Evolutionary conservation across 441 rosid genomes (phyloP).

Genomic region (Bocquillonia castaneifolia): DNA sequence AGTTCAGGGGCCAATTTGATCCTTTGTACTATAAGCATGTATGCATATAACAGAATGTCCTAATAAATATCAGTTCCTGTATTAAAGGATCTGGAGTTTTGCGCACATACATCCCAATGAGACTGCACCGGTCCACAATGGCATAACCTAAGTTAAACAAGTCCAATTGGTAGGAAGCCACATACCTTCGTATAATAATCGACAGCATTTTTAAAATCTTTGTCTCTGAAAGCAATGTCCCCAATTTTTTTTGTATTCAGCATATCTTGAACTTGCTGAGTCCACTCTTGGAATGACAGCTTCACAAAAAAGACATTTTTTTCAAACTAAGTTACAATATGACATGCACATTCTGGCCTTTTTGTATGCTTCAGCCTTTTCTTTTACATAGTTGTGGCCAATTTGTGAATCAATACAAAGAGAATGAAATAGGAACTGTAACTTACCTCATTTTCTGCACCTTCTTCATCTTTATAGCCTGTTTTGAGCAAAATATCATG

Average conservation of each 20-base stretch:
- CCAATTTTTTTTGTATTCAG: constrained; percentile 53
- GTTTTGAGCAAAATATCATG: constrained; percentile 80
- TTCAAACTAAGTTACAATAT: background rate
- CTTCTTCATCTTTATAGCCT: constrained; percentile 85
- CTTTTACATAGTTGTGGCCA: background rate
- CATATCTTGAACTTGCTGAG: constrained; percentile 68
- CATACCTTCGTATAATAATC: constrained; percentile 46
- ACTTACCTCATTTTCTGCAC: constrained; percentile 79
- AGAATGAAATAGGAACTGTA: constrained; percentile 2
- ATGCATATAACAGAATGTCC: background rate
- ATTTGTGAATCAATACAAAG: constrained; percentile 3
- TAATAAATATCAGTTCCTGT: background rate
- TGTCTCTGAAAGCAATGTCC: constrained; percentile 56
- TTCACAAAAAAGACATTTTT: constrained; percentile 11
- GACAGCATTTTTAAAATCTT: constrained; percentile 44
- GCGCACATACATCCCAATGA: background rate
- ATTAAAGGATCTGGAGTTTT: background rate
- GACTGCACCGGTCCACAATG: background rate
- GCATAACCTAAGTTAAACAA: background rate
- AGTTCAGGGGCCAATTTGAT: too few species aligned
- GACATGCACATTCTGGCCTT: background rate
- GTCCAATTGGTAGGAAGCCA: background rate
- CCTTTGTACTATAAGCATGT: background rate
- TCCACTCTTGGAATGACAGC: constrained; percentile 71
- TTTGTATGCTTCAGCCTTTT: background rate